Base-by-base conservation (phyloP, 1,284 basidiomycete genomes). In the Leccinum subspadiceum region DNA sequence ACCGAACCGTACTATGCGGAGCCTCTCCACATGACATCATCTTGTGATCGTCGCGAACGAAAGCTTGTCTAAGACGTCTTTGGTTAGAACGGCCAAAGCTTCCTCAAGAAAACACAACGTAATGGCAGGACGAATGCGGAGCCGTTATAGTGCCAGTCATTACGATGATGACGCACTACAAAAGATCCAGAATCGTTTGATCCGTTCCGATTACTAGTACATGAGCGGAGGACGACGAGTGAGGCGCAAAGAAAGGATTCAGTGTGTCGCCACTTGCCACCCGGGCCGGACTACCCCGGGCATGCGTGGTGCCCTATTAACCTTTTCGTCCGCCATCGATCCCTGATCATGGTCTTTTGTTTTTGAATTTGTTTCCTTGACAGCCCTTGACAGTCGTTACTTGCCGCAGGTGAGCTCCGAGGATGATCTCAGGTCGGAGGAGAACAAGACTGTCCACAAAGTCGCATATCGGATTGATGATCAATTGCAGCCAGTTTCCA, bases 311-410 rank as follows among this genome's bases (percentile, higher is more conserved):
- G 51, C 5, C 39, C 22, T 5, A 5, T 2, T n/a, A 1, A 31
- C 4, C 15, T 46, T 41, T n/a, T 10, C 20, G 2, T 31, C 48
- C 26, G 49, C 15, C n/a, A n/a, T 29, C 2, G 13, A 31, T 29
- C 4, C 4, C 13, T 5, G 5, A 37, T 41, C 13, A 10, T 3
- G 12, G 17, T 12, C n/a, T 10, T n/a, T 5, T 37, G 29, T 13
- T 17, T 6, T 20, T 20, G 2, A 4, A 20, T 22, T 10, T 26
- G 22, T 49, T 10, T 17, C 13, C 13, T 44, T n/a, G 13, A 20
- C 33, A 71, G 71, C 44, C 70, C 70, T 7, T 74, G 73, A 35
- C 33, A 35, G 33, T 17, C 64, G 73, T n/a, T 70, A 70, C 62
- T 73, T 46, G 68, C 68, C 1, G 66, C 62, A 1, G 63, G 54